These are phyloP conservation scores for Carallia pectinifolia DNA, from an alignment of 345 rosid species.

Conservation along the genomic window DNA sequence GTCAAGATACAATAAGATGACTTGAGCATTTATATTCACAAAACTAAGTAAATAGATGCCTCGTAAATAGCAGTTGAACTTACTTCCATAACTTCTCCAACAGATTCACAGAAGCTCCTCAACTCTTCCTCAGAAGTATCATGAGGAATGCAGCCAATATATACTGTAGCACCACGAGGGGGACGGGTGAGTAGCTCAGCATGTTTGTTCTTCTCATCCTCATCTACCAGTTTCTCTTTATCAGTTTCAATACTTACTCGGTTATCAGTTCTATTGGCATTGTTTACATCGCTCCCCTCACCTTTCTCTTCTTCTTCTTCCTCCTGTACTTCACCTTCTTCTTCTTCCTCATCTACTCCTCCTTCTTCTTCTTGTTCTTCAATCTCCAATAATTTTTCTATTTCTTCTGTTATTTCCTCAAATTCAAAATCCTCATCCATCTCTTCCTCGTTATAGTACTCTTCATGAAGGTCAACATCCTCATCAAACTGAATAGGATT, in stretches of 20 bases:
- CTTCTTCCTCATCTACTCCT: constrained; percentile 61
- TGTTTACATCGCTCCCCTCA: constrained; percentile 27
- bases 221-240: constrained; percentile 42
- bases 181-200: constrained; percentile 81
- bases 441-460: constrained; percentile 60
- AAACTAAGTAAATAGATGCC: neutral
- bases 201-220: constrained; percentile 54
- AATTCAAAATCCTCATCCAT: constrained; percentile 81
- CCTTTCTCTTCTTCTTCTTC: constrained; percentile 20
- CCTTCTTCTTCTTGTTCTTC: constrained; percentile 37
- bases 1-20: constrained; percentile 23
- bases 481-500: constrained; percentile 56
- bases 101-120: constrained; percentile 66
- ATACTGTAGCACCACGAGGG: constrained; percentile 92
- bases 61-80: neutral
- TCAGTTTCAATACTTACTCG: constrained; percentile 24
- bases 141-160: constrained; percentile 77
- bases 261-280: constrained; percentile 19
- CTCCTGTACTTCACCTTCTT: constrained; percentile 48
- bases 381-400: too few species aligned
- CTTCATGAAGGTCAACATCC: constrained; percentile 68
- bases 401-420: constrained; percentile 67
- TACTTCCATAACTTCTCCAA: constrained; percentile 91
- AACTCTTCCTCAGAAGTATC: constrained; percentile 72
- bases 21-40: constrained; percentile 9